A percentile compares a stretch with the other conserved stretches of the same genome.
Conservation (phyloP, 2,329 filamentous ascomycete species). For the Dothidotthia symphoricarpi region DNA sequence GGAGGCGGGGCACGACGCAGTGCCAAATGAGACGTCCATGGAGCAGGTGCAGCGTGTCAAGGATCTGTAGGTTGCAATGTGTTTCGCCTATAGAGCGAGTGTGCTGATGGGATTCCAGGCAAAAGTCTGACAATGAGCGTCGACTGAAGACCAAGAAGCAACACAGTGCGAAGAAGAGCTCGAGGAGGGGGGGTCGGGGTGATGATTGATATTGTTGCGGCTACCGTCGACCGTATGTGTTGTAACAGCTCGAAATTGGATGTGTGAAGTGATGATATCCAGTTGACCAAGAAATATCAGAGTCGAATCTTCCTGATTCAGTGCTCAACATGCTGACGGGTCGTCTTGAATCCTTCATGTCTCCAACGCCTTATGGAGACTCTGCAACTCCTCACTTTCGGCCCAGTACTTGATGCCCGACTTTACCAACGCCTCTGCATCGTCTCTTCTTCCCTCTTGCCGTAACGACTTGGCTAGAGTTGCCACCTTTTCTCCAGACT, state of each 20-base stretch:
- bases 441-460: conserved; percentile 27
- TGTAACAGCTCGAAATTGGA: no score
- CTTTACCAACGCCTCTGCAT: conserved; percentile 28
- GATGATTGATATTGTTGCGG: conserved; percentile 25
- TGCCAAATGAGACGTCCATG: conserved; percentile 61
- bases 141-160: conserved; percentile 59
- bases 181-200: conserved; percentile 42
- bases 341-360: no score
- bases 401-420: conserved; percentile 31
- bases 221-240: no score
- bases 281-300: no score
- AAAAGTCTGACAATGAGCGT: conserved; percentile 58
- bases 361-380: conserved; percentile 23
- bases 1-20: conserved; percentile 49
- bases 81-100: no score
- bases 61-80: conserved; percentile 50
- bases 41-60: conserved; percentile 57
- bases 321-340: no score
- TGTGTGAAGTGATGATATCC: no score
- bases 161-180: conserved; percentile 61
- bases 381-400: conserved; percentile 29
- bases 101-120: no score
- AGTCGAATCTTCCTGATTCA: no score
- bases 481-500: conserved; percentile 28
- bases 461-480: conserved; percentile 22